Evolutionary conservation across 169 alveolate genomes (phyloP), one percentile per base, ranked within the genome.

Genomic region (Eimeria maxima): DNA sequence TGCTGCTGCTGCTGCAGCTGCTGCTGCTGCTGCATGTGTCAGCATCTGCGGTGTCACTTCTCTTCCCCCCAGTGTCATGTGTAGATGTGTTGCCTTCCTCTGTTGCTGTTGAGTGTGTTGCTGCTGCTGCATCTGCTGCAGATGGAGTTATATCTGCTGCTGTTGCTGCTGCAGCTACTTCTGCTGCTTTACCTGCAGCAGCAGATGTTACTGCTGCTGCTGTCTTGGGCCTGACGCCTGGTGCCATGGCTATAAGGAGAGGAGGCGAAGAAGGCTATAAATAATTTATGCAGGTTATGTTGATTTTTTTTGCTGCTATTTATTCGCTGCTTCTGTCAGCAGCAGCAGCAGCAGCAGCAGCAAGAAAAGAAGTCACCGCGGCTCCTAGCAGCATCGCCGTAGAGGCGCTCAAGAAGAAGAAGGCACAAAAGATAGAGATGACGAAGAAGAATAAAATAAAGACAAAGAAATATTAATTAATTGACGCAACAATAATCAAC

Each of bases 331-430:
- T 69, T 69, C 45, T 4, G 44, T 6, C 38, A 27, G 38, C 80
- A 69, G 80, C 74, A 65, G 74, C 80, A 24, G 80, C 80, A 24
- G 80, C 80, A 69, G 47, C 45, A 69, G 45, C 45, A 29, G 38
- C 45, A 27, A 45, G 45, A 69, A 45, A 42, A 69, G 80, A n/a
- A 69, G 45, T 6, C 20, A 69, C 80, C 3, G 45, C 33, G 8
- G 69, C 24, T 60, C 69, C 69, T 60, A 16, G 24, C 69, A 13
- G 69, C 69, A 60, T 60, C 69, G 69, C 27, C 69, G 69, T 5
- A n/a, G 24, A n/a, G 69, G 27, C 27, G 69, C 69, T 60, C 24
- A 60, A n/a, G 18, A 60, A 16, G 13, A 60, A 16, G n/a, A n/a
- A n/a, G n/a, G n/a, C 18, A 53, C 60, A 3, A 60, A 60, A 6